Base-by-base conservation (phyloP, 352 stramenopile genomes). In the Globisporangium abappressorium region DNA sequence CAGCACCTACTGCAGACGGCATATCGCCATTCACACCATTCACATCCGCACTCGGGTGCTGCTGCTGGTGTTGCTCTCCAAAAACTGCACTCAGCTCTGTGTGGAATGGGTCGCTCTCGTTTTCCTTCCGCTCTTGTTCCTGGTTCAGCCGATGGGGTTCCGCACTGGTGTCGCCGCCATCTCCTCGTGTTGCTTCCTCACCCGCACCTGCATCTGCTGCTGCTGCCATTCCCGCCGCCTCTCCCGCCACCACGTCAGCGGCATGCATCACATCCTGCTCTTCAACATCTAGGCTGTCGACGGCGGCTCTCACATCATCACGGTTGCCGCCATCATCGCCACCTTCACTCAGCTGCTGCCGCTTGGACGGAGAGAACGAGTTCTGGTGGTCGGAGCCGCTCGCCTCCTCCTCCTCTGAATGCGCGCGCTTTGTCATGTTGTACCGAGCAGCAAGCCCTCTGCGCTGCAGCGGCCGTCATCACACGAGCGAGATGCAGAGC, bases 341-440 rank as follows among this genome's bases (percentile, higher is more conserved):
- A 41, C 28, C 15, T 26, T 26, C 28, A 18, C 18, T 22, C 18
- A 46, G 18, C 9, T 60, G 55, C 8, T 36, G 55, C 30, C 55
- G 55, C 55, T 60, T 60, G 55, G 55, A 60, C 12, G 55, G 20
- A 41, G 55, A 46, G 55, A 60, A 60, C 30, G 28, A 9, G 15
- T 18, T 51, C 43, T 26, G 30, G 8, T 30, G 55, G 18, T 26
- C 55, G 6, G 30, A n/a, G 55, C 30, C 30, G 20, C 30, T 60
- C 55, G 12, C 28, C 15, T 26, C 55, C 8, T 26, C 55, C 8
- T 33, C 49, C 20, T 26, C 28, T 9, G 18, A 43, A 3, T 43
- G 55, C 20, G 30, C 18, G 30, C 55, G 55, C 30, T 60, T 60
- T 8, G 30, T 8, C 55, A 60, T 60, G 5, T 20, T 18, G 9